Evolutionary conservation across 2,329 filamentous ascomycete genomes (phyloP).

Genomic region (Geosmithia flava): DNA sequence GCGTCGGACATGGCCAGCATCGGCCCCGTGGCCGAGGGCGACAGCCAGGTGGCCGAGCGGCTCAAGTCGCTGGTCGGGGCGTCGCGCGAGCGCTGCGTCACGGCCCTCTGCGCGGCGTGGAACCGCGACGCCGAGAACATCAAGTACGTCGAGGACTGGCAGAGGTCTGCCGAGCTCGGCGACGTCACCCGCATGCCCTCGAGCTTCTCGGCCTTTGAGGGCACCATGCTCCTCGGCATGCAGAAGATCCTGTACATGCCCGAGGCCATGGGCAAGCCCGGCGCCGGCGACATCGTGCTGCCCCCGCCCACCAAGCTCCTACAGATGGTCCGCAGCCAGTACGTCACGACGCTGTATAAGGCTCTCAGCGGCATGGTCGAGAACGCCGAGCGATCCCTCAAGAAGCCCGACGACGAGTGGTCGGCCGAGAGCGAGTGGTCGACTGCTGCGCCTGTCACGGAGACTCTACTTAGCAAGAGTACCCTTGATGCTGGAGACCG

Average conservation of each 20-base stretch:
- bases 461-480: conserved; percentile 26
- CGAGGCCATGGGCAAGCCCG: conserved; percentile 67
- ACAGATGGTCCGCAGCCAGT: conserved; percentile 82
- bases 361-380: conserved; percentile 92
- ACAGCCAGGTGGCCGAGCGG: conserved; percentile 51
- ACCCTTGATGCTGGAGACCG: conserved; percentile 43
- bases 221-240: conserved; percentile 68
- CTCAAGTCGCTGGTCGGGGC: conserved; percentile 64
- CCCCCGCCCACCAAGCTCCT: conserved; percentile 79
- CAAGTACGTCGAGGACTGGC: conserved; percentile 91
- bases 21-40: conserved; percentile 43
- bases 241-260: conserved; percentile 93
- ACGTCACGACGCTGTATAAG: conserved; percentile 89
- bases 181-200: conserved; percentile 88
- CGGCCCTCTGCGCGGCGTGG: conserved; percentile 82
- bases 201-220: conserved; percentile 77
- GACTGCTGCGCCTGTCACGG: conserved; percentile 18
- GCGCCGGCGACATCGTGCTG: conserved; percentile 64
- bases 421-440: conserved; percentile 32
- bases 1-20: conserved; percentile 77
- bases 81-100: conserved; percentile 74
- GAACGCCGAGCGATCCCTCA: conserved; percentile 70
- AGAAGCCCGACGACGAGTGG: conserved; percentile 53
- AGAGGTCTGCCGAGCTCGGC: conserved; percentile 63
- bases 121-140: conserved; percentile 86